Conservation (phyloP, 495 filamentous ascomycete genomes). For the Neurospora sp. region DNA sequence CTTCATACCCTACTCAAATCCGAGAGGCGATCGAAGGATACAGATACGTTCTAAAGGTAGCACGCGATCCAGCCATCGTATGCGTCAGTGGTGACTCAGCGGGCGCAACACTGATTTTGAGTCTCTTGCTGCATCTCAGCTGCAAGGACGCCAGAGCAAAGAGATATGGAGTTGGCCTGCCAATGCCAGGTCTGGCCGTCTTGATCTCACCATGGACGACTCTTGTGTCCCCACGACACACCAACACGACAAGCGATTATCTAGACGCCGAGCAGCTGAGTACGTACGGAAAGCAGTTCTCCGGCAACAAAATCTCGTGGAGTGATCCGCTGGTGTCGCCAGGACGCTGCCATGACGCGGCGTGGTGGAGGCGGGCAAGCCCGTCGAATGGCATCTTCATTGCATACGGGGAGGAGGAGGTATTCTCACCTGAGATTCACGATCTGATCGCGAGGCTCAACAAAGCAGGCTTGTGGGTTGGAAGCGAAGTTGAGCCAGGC, state of each 20-base stretch:
- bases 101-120: slow-evolving; percentile 58
- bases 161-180: slow-evolving; percentile 9
- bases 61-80: slow-evolving; percentile 43
- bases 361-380: slow-evolving; percentile 51
- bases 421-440: slow-evolving; percentile 55
- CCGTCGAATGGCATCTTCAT: slow-evolving; percentile 52
- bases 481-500: slow-evolving; percentile 42
- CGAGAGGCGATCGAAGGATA: slow-evolving; percentile 56
- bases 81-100: slow-evolving; percentile 66
- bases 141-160: slow-evolving; percentile 13
- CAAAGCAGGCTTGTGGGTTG: slow-evolving; percentile 36
- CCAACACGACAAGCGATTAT: slow-evolving; percentile 52
- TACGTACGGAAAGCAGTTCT: slow-evolving; percentile 55
- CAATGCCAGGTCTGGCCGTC: slow-evolving; percentile 39
- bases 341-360: slow-evolving; percentile 51
- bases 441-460: slow-evolving; percentile 39
- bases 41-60: slow-evolving; percentile 48
- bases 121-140: slow-evolving; percentile 52
- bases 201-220: slow-evolving; percentile 54
- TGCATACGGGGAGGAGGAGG: slow-evolving; percentile 60
- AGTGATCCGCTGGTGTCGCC: slow-evolving; percentile 55
- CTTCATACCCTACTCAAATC: slow-evolving; percentile 56
- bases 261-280: slow-evolving; percentile 44
- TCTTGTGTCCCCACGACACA: slow-evolving; percentile 44
- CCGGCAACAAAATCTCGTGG: slow-evolving; percentile 34